Percentiles rank a stretch among this genome's conserved stretches.
Evolutionary conservation across 2,329 filamentous ascomycete genomes (phyloP).

Genomic region (Stemphylium vesicarium): DNA sequence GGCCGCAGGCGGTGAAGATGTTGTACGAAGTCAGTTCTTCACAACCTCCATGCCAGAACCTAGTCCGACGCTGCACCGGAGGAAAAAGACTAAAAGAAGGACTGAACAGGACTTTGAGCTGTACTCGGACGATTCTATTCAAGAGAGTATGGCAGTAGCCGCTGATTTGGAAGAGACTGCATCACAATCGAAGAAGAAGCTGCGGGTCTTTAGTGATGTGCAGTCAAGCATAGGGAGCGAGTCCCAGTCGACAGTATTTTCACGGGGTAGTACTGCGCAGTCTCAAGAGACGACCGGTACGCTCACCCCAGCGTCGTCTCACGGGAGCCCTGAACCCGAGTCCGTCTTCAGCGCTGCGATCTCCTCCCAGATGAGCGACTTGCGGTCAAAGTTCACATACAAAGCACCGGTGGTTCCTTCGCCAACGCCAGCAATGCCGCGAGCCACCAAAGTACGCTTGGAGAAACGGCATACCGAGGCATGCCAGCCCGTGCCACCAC

Average conservation of each 20-base stretch:
- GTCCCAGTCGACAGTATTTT: conserved; percentile 39
- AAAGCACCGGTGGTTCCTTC: conserved; percentile 12
- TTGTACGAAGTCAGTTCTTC: conserved; percentile 56
- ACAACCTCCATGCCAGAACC: conserved; percentile 42
- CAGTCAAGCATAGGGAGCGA: conserved; percentile 23
- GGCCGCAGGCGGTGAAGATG: conserved; percentile 31
- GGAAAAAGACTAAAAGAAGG: conserved; percentile 38
- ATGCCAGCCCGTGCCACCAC: conserved; percentile 11
- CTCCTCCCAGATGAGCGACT: conserved; percentile 35
- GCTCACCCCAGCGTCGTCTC: conserved; percentile 42
- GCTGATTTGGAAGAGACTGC: conserved; percentile 42
- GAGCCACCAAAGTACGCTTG: conserved; percentile 5
- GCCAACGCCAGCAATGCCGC: conserved; percentile 1
- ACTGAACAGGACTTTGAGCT: conserved; percentile 52
- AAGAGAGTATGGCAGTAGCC: conserved; percentile 50
- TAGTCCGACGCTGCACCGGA: conserved; percentile 50
- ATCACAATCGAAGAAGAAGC: conserved; percentile 41
- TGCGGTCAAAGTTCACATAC: conserved; percentile 43
- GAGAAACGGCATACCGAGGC: conserved; percentile 16
- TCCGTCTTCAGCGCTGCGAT: conserved; percentile 34
- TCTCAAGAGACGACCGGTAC: conserved; percentile 38
- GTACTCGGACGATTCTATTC: conserved; percentile 57
- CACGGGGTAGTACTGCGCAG: conserved; percentile 26
- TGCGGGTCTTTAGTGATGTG: conserved; percentile 42
- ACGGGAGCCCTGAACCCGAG: conserved; percentile 36